These are phyloP conservation scores for Stephanodiscus triporus DNA, from an alignment of 108 stramenopile species.

Conservation along the genomic window DNA sequence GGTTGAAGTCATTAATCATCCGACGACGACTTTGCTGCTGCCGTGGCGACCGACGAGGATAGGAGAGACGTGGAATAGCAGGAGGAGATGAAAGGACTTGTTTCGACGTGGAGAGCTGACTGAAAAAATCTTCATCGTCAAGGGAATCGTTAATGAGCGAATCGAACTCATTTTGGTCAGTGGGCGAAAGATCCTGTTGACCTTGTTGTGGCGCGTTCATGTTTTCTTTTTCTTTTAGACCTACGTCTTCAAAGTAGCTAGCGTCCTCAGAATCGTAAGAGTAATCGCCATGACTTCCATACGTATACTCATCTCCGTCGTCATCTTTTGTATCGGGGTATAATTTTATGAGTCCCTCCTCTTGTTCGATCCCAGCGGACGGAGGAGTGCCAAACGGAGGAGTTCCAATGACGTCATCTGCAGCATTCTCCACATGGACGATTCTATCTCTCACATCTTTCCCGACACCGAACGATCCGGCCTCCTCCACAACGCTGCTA, in stretches of 20 bases:
- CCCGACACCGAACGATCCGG: no score
- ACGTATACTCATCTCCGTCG: background rate
- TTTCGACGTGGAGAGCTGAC: background rate
- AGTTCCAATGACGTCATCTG: no score
- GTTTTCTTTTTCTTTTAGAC: background rate
- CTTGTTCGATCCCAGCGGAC: background rate
- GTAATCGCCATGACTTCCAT: background rate
- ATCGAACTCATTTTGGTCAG: slow-evolving; percentile 14
- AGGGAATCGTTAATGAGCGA: slow-evolving; percentile 2
- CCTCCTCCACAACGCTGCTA: background rate
- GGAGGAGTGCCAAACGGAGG: no score
- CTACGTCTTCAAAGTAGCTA: background rate
- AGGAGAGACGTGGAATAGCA: background rate
- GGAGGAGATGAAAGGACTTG: background rate
- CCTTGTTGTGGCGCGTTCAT: background rate
- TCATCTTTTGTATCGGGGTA: background rate
- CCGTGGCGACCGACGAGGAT: background rate
- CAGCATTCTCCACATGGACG: no score
- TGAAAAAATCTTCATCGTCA: slow-evolving; percentile 5
- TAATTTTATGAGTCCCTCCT: background rate
- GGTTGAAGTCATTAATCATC: background rate
- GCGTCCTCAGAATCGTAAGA: background rate
- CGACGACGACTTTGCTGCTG: background rate
- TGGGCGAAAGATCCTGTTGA: background rate
- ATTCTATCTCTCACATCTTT: no score